Conservation (phyloP, 805 yeast genomes). For the Barnettozyma vustinii region DNA sequence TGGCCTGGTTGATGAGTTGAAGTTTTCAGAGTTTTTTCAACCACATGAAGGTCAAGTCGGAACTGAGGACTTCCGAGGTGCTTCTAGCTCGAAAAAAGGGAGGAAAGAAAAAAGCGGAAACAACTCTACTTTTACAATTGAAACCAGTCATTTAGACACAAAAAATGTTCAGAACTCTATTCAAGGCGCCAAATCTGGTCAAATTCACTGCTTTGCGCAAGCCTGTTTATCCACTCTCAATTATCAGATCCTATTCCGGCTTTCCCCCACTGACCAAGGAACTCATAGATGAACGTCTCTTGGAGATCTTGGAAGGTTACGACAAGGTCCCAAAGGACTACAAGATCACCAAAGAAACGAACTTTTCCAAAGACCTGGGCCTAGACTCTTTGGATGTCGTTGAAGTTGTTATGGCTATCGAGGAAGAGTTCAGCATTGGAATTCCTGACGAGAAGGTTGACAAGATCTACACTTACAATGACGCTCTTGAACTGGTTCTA, state of each 20-base stretch:
- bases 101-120: not conserved
- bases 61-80: not conserved
- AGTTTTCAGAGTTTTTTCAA: not conserved
- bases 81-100: not conserved
- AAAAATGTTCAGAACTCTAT: slow-evolving; percentile 8
- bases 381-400: slow-evolving; percentile 69
- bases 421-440: slow-evolving; percentile 58
- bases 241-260: slow-evolving; percentile 44
- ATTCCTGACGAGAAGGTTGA: slow-evolving; percentile 83
- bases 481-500: slow-evolving; percentile 72
- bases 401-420: slow-evolving; percentile 69
- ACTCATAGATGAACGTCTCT: slow-evolving; percentile 53
- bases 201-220: not conserved
- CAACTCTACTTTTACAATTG: not conserved
- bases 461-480: slow-evolving; percentile 79
- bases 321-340: slow-evolving; percentile 42
- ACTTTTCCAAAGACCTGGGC: slow-evolving; percentile 61
- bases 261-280: slow-evolving; percentile 60
- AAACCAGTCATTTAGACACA: not conserved
- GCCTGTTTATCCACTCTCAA: not conserved
- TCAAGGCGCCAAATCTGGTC: not conserved
- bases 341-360: slow-evolving; percentile 35
- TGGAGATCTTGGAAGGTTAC: slow-evolving; percentile 61
- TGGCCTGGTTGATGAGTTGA: not conserved
- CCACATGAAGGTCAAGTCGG: not conserved